phyloP scores from a whole-genome alignment of 1,139 yeast species.

The Yamadazyma sp. region DNA sequence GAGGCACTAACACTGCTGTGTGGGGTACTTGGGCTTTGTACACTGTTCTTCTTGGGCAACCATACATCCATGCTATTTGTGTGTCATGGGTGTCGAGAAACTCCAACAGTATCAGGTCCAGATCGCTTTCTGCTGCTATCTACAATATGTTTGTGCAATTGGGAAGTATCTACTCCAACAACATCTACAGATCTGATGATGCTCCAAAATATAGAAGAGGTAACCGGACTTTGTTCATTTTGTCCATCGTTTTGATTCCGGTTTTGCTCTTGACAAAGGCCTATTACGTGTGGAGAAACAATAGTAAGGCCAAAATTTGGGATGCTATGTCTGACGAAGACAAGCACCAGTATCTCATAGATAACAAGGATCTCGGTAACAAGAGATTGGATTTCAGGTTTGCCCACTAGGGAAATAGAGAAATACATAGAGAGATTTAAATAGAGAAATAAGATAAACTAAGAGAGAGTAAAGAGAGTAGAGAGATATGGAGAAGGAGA shows the following conservation, averaged over 20 bases:
- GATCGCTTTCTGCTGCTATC: slow-evolving; percentile 62
- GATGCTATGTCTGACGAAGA: slow-evolving; percentile 46
- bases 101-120: slow-evolving; percentile 56
- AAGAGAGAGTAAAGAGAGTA: no score
- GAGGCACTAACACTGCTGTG: slow-evolving; percentile 41
- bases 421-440: background rate
- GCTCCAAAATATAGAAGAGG: slow-evolving; percentile 60
- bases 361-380: slow-evolving; percentile 52
- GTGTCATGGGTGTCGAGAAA: slow-evolving; percentile 64
- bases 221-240: slow-evolving; percentile 29
- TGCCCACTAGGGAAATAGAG: slow-evolving; percentile 14
- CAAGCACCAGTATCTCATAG: slow-evolving; percentile 39
- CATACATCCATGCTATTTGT: slow-evolving; percentile 53
- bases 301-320: slow-evolving; percentile 48
- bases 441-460: no score
- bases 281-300: slow-evolving; percentile 51
- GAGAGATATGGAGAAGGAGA: background rate
- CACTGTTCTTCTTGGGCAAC: slow-evolving; percentile 49
- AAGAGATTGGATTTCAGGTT: slow-evolving; percentile 54
- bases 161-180: slow-evolving; percentile 51
- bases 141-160: slow-evolving; percentile 64
- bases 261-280: slow-evolving; percentile 22
- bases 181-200: slow-evolving; percentile 57
- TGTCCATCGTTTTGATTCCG: slow-evolving; percentile 20
- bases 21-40: slow-evolving; percentile 57